Evolutionary conservation across 176 grass and related monocot species (phyloP), one percentile per base, ranked within the genome.

Genomic region (Saccharum officinarum): DNA sequence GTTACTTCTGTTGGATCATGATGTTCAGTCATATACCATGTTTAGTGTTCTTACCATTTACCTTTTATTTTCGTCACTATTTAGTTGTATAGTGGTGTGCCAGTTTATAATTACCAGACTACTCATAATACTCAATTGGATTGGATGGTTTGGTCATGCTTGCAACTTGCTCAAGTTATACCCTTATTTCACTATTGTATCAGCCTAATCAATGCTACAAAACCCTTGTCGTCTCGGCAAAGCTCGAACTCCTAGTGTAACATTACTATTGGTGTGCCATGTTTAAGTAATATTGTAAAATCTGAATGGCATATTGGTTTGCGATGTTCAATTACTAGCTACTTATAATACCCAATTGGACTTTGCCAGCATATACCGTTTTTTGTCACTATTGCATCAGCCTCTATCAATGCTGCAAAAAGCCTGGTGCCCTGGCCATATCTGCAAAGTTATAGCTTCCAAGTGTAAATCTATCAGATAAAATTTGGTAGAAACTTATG

Each of bases 401-500:
- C 52, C 57, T 61, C 57, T 62, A 65, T 73, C 5, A 67, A 22
- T 49, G 44, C 12, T n/a, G 55, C 47, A 68, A 86, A 82, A 20
- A 61, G 28, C 26, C 69, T 71, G 57, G n/a, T 0, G 57, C 3
- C 57, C 9, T 61, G 7, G 49, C 2, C 40, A 22, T 76, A 23
- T 67, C 77, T 85, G 39, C 18, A 61, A 42, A n/a, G 39, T 25
- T 18, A 9, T 42, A 12, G 20, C 62, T 15, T 62, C 54, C 70
- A 74, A 63, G 44, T 39, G 13, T 22, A 75, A 54, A 17, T 42
- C 44, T 78, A 2, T 59, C 72, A 38, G 7, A 10, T 3, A 80
- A 80, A 55, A 40, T 52, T 86, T 61, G 45, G 44, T 82, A 62
- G 7, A 59, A 68, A 30, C 46, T 78, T 57, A 50, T 70, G 39